Percentiles rank a stretch among this genome's conserved stretches.
These are phyloP conservation scores for Solanum sejunctum DNA, from an alignment of 257 asterid species.

Conservation along the genomic window DNA sequence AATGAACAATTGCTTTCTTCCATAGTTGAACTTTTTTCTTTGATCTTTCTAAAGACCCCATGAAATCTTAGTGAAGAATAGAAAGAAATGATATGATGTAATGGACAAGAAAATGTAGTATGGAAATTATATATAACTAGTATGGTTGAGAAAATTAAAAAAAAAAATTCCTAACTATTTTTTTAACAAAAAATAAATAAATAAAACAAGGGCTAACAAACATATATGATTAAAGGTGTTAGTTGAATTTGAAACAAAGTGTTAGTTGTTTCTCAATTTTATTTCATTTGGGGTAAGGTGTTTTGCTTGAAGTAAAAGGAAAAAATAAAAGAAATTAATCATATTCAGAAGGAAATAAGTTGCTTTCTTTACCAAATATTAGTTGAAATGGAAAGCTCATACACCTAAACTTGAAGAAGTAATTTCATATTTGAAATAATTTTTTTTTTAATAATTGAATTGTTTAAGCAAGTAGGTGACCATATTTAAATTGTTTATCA, in stretches of 20 bases:
- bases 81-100: background rate
- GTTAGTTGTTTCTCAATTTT: slow-evolving; percentile 8
- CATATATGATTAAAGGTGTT: slow-evolving; percentile 3
- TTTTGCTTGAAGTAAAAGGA: slow-evolving; percentile 54
- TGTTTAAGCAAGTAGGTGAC: background rate
- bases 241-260: slow-evolving; percentile 15
- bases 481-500: background rate
- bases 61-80: background rate
- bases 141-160: background rate
- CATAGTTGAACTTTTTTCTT: slow-evolving; percentile 58
- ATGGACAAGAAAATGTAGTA: background rate
- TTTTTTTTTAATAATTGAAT: background rate
- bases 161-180: background rate
- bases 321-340: background rate
- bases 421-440: background rate
- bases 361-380: slow-evolving; percentile 46
- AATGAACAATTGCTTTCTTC: slow-evolving; percentile 73
- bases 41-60: slow-evolving; percentile 73
- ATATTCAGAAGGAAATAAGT: background rate
- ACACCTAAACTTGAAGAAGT: slow-evolving; percentile 29
- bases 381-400: slow-evolving; percentile 44
- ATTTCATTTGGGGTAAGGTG: slow-evolving; percentile 8
- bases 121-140: background rate
- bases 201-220: slow-evolving; percentile 16
- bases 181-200: background rate